These are phyloP conservation scores for Naematelia encephala DNA, from an alignment of 768 basidiomycete genomes.

Conservation along the genomic window DNA sequence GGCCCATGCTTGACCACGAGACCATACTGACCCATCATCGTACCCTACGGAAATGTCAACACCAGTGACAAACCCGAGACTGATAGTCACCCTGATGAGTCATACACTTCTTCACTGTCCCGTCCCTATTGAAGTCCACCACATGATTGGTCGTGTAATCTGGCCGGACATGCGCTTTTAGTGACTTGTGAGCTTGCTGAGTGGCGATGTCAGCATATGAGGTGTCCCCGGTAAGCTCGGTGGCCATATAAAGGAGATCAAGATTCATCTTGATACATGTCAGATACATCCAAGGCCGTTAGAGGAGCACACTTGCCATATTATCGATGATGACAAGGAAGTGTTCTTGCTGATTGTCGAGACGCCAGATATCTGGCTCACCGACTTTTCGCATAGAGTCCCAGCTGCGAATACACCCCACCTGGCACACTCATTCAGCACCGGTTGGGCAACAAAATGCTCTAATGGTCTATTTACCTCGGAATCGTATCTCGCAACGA, in stretches of 20 bases:
- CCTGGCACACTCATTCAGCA: too few relatives aligned
- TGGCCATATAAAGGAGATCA: constrained; percentile 36
- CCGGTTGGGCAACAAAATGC: too few relatives aligned
- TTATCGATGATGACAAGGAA: constrained; percentile 43
- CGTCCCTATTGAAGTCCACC: constrained; percentile 35
- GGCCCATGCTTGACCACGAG: constrained; percentile 40
- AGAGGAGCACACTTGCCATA: constrained; percentile 42
- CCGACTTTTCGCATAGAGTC: constrained; percentile 14
- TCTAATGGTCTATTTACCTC: too few relatives aligned
- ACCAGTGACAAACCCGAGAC: too few relatives aligned
- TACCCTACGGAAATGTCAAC: too few relatives aligned
- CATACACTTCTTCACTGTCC: constrained; percentile 15
- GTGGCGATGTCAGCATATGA: constrained; percentile 32
- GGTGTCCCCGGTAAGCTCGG: constrained; percentile 28
- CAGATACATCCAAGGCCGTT: too few relatives aligned
- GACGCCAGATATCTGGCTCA: too few relatives aligned
- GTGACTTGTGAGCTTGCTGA: constrained; percentile 29
- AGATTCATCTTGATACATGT: constrained; percentile 48
- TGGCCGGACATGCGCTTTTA: constrained; percentile 25
- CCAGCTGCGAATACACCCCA: constrained; percentile 35
- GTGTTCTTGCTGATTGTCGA: constrained; percentile 18
- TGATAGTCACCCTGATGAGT: constrained; percentile 27
- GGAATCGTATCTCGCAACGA: constrained; percentile 30
- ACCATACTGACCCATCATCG: constrained; percentile 35
- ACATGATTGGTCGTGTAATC: constrained; percentile 40